These are phyloP conservation scores for Trametes elegans DNA, from an alignment of 768 basidiomycete genomes.

Conservation along the genomic window DNA sequence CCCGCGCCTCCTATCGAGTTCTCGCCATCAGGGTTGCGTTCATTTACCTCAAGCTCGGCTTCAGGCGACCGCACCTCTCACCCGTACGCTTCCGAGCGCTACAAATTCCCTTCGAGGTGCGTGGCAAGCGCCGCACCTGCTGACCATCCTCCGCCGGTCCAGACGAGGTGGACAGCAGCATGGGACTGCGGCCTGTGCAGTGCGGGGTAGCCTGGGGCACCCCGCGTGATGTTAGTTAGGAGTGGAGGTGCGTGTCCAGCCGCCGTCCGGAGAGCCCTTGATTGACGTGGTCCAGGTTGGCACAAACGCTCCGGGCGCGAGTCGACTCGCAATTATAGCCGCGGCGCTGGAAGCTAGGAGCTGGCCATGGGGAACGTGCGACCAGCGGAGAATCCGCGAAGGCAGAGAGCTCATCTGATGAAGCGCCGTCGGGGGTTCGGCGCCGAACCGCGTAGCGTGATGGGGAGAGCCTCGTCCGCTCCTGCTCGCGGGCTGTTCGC, in stretches of 20 bases:
- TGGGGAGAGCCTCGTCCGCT: no score
- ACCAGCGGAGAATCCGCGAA: no score
- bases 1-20: background rate
- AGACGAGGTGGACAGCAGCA: no score
- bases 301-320: background rate
- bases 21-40: slow-evolving; percentile 6
- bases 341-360: background rate
- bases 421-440: background rate
- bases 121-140: background rate
- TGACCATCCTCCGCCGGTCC: no score
- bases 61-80: no score
- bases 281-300: slow-evolving; percentile 2
- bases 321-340: slow-evolving; percentile 1
- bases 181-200: no score
- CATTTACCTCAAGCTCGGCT: background rate
- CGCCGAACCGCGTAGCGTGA: background rate
- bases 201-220: no score
- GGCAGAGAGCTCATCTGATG: no score
- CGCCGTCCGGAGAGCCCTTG: background rate
- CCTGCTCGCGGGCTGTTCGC: background rate
- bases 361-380: no score
- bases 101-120: background rate
- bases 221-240: no score
- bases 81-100: no score
- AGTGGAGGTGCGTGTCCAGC: background rate